These are phyloP conservation scores for Stemphylium vesicarium DNA, from an alignment of 2,329 filamentous ascomycete genomes.

Conservation along the genomic window DNA sequence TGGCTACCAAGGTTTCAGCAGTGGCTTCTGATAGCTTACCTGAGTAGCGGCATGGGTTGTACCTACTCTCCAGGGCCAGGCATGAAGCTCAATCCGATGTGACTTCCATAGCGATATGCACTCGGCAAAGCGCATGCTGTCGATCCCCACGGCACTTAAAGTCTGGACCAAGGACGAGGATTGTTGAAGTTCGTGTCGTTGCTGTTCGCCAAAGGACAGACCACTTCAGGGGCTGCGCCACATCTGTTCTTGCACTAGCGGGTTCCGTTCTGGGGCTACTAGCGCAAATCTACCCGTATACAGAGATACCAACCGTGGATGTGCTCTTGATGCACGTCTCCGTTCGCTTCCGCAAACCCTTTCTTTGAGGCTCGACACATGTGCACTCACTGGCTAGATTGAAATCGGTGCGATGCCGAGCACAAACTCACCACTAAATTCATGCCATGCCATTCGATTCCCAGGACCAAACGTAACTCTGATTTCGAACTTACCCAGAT, in stretches of 20 bases:
- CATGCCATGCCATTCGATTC: too few relatives aligned
- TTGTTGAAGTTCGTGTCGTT: constrained; percentile 1
- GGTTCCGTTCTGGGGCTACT: neutral
- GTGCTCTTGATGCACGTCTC: neutral
- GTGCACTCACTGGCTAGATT: too few relatives aligned
- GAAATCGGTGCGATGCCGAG: too few relatives aligned
- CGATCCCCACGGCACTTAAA: neutral
- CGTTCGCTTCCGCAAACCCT: neutral
- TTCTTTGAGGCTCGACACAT: constrained; percentile 7
- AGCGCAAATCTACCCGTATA: constrained; percentile 1
- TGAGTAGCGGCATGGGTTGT: too few relatives aligned
- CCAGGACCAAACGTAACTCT: too few relatives aligned
- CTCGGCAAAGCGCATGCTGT: neutral
- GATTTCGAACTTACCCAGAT: too few relatives aligned
- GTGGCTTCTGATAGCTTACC: too few relatives aligned
- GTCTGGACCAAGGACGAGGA: neutral
- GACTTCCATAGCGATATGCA: neutral
- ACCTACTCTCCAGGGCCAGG: too few relatives aligned
- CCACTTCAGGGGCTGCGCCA: constrained; percentile 17
- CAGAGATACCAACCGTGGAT: constrained; percentile 4
- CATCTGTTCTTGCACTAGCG: constrained; percentile 6
- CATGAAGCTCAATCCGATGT: neutral
- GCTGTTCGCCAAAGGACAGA: constrained; percentile 17
- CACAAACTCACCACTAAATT: too few relatives aligned
- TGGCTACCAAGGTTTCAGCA: neutral